phyloP scores from a whole-genome alignment of 73 alveolate species.

The Stentor roeselii region DNA sequence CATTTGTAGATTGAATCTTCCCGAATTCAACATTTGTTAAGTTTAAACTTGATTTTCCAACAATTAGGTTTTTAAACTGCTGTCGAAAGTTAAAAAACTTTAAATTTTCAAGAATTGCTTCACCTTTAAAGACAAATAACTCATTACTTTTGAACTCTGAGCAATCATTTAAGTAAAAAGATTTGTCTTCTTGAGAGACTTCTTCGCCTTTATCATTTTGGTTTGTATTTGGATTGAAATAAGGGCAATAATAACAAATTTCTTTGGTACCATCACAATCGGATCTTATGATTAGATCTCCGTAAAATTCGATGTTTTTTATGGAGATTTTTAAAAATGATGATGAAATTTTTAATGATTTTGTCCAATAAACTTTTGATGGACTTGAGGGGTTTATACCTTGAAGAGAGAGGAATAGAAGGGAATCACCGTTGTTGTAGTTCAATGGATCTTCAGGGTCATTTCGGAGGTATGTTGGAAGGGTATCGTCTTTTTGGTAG shows the following conservation, averaged over 20 bases:
- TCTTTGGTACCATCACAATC: neutral
- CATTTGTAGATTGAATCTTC: neutral
- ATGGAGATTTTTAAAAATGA: too few species aligned
- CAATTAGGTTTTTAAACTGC: neutral
- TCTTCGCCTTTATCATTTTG: too few species aligned
- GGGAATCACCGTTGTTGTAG: neutral
- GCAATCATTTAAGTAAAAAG: too few species aligned
- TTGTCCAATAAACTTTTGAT: neutral
- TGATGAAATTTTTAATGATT: neutral
- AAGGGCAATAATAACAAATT: neutral
- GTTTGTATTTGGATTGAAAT: too few species aligned
- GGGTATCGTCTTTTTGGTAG: too few species aligned
- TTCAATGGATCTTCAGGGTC: constrained; percentile 4
- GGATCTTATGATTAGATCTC: neutral
- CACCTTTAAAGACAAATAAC: neutral
- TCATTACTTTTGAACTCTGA: too few species aligned
- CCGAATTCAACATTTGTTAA: neutral
- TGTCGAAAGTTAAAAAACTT: neutral
- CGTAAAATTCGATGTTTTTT: neutral
- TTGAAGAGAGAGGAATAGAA: neutral
- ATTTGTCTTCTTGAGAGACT: too few species aligned
- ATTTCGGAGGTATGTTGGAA: too few species aligned
- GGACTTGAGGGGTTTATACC: neutral
- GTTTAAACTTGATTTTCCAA: too few species aligned
- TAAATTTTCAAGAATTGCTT: neutral